Conservation (phyloP, 805 yeast genomes). For the Ogataea haglerorum region DNA sequence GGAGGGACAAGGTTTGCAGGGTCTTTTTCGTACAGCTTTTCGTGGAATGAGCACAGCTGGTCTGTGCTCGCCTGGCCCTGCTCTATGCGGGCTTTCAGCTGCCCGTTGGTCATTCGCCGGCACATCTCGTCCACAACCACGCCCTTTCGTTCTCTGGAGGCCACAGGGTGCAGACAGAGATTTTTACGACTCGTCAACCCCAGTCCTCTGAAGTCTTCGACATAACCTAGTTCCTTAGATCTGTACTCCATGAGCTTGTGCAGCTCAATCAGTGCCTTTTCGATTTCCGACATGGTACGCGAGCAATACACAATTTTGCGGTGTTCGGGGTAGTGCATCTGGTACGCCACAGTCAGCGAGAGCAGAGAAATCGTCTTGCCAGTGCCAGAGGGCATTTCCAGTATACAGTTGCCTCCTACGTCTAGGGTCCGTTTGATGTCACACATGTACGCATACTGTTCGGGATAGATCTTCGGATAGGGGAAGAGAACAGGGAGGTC, state of each 20-base stretch:
- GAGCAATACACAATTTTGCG: conserved; percentile 94
- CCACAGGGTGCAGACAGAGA: conserved; percentile 85
- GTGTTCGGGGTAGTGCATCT: conserved; percentile 89
- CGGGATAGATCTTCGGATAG: conserved; percentile 95
- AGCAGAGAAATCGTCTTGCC: conserved; percentile 94
- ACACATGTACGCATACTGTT: conserved; percentile 96
- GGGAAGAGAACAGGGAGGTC: conserved; percentile 96
- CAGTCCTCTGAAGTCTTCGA: conserved; percentile 88
- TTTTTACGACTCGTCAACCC: conserved; percentile 95
- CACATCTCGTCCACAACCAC: conserved; percentile 93
- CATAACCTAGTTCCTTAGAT: conserved; percentile 74
- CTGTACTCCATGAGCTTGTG: conserved; percentile 85
- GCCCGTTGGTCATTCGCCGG: conserved; percentile 91
- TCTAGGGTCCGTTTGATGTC: conserved; percentile 91
- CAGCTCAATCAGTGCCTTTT: conserved; percentile 91
- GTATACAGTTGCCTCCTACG: conserved; percentile 92
- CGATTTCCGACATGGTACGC: conserved; percentile 99
- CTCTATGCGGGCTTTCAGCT: conserved; percentile 64
- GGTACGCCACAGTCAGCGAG: conserved; percentile 92
- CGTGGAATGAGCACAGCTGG: conserved; percentile 83
- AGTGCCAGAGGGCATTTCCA: conserved; percentile 99
- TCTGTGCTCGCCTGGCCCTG: conserved; percentile 54
- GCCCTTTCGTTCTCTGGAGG: conserved; percentile 86
- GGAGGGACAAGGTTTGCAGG: conserved; percentile 86
- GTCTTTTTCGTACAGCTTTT: conserved; percentile 78